Evolutionary conservation across 2,329 filamentous ascomycete genomes (phyloP).

Genomic region (Colletotrichum sp.): DNA sequence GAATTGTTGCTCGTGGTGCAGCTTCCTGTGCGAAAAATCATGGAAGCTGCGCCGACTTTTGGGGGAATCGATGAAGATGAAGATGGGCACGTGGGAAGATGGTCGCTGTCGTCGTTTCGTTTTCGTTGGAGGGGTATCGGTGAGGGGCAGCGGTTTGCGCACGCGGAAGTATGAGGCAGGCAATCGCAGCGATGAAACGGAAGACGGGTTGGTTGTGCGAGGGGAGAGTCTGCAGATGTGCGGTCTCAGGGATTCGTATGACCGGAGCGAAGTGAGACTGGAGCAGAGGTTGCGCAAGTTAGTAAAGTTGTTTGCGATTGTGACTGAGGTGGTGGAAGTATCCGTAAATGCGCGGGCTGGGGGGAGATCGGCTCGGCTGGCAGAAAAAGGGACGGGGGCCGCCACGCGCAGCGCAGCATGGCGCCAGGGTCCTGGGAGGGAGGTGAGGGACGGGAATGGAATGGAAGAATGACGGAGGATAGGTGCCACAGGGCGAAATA

Average conservation of each 20-base stretch:
- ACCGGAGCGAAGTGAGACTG: not conserved
- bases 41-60: slow-evolving; percentile 46
- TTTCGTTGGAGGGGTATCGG: not conserved
- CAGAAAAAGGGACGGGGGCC: not conserved
- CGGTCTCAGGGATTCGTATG: not conserved
- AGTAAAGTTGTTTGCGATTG: not conserved
- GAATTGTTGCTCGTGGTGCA: slow-evolving; percentile 48
- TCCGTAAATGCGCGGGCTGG: slow-evolving; percentile 13
- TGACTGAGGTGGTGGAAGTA: not conserved
- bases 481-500: not conserved
- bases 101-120: slow-evolving; percentile 11
- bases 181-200: not conserved
- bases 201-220: not conserved
- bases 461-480: not conserved
- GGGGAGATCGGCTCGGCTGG: not conserved
- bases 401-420: not conserved
- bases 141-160: not conserved
- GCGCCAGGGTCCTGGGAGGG: slow-evolving; percentile 3
- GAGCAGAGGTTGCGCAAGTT: slow-evolving; percentile 1
- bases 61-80: not conserved
- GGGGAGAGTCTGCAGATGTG: not conserved
- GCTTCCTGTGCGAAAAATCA: slow-evolving; percentile 52
- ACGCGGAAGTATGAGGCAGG: not conserved
- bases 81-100: not conserved
- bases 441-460: not conserved